A percentile compares a stretch with the other conserved stretches of the same genome.
Evolutionary conservation across 305 asterid genomes (phyloP).

Genomic region (Solanum chacoense): DNA sequence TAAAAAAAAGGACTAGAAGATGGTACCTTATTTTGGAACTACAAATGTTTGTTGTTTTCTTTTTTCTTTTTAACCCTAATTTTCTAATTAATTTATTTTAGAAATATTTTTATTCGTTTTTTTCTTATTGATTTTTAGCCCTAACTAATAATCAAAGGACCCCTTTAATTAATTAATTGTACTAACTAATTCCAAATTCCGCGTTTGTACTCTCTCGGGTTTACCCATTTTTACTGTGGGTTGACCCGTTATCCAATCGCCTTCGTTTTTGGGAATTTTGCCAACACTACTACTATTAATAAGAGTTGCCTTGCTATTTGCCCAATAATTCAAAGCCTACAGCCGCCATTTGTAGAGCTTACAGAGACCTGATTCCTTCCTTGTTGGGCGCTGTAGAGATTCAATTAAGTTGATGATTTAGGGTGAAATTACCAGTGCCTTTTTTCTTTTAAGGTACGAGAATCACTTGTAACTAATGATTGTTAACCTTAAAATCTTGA

Average conservation of each 20-base stretch:
- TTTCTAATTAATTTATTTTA: background rate
- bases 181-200: background rate
- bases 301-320: background rate
- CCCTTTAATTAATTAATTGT: no score
- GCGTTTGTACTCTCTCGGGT: background rate
- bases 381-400: background rate
- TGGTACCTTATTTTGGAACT: background rate
- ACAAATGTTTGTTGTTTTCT: background rate
- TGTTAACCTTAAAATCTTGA: background rate
- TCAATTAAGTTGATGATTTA: background rate
- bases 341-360: background rate
- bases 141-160: background rate
- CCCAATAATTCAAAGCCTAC: background rate
- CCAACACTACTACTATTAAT: background rate
- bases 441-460: background rate
- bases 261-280: background rate
- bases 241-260: background rate
- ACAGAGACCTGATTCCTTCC: background rate
- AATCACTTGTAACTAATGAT: background rate
- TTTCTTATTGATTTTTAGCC: background rate
- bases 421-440: background rate
- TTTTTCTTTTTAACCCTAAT: background rate
- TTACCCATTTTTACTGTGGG: background rate
- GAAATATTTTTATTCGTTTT: background rate
- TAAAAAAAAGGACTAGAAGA: background rate